Base-by-base conservation (phyloP, 768 basidiomycete species). In the Clavulina sp. region DNA sequence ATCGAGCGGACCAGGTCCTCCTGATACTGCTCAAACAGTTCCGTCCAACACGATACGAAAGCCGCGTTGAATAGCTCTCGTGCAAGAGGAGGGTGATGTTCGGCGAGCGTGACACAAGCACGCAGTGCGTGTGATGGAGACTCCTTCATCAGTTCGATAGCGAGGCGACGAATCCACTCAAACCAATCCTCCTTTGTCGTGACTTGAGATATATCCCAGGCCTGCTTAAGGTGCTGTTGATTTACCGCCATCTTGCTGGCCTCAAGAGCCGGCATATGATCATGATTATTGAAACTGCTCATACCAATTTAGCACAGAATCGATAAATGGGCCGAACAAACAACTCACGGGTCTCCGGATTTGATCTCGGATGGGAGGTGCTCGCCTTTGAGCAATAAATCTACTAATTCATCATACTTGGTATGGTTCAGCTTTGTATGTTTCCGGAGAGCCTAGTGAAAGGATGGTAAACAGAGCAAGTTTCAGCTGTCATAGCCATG, bases 41-140 rank as follows among this genome's bases (percentile, higher is more conserved):
- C 89, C 0, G 78, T 75, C 93, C 95, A 99, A 57, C 95, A 99
- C 3, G 92, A 96, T 18, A 97, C 74, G 66, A 99, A 99, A 0
- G 95, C 95, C 3, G 92, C 89, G 63, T 97, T 97, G 73, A 96
- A 97, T 7, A 99, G 68, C 60, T 97, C 93, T 60, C 84, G 82
- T 0, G 89, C 91, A 48, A 97, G 73, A 1, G 91, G 88, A 21
- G 81, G 75, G 64, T 96, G 86, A 5, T 84, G 78, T 61, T 95
- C 87, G 2, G 96, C 89, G 41, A 97, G 68, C 59, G 78, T 86
- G 77, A 89, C 88, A 60, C 93, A 96, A 0, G 95, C 91, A 41
- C 95, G 78, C 34, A 99, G 74, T n/a, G 95, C 95, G 68, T 93
- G 91, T 1, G 91, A 95, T 0, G 95, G 93, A 0, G 93, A 96